Conservation (phyloP, 2,329 filamentous ascomycete species). For the Aureobasidium sp. region DNA sequence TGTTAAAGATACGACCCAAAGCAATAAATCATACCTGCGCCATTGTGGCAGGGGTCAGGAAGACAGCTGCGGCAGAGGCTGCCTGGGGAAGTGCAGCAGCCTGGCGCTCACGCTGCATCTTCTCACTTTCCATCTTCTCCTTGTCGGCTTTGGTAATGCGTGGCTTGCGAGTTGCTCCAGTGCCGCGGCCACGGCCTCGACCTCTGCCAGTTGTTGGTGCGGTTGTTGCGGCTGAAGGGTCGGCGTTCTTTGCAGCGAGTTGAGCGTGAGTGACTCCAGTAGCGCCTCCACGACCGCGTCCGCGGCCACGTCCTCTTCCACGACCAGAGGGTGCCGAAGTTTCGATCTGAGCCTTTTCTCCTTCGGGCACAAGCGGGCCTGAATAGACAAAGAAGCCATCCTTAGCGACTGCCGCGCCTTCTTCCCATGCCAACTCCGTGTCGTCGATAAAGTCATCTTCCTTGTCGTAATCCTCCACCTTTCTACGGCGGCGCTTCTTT, state of each 20-base stretch:
- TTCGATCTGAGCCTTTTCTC: slow-evolving; percentile 64
- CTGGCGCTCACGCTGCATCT: slow-evolving; percentile 61
- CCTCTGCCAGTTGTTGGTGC: slow-evolving; percentile 33
- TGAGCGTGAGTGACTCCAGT: slow-evolving; percentile 27
- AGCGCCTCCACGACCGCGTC: slow-evolving; percentile 46
- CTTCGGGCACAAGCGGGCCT: slow-evolving; percentile 80
- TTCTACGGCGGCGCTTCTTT: slow-evolving; percentile 68
- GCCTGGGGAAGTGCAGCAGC: slow-evolving; percentile 22
- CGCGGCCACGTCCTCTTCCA: slow-evolving; percentile 52
- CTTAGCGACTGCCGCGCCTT: slow-evolving; percentile 85
- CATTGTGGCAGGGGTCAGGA: slow-evolving; percentile 6
- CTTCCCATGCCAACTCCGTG: slow-evolving; percentile 90
- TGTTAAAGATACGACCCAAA: neutral
- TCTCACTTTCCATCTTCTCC: slow-evolving; percentile 72
- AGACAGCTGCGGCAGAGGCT: neutral
- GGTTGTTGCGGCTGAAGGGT: slow-evolving; percentile 17
- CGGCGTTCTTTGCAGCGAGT: slow-evolving; percentile 21
- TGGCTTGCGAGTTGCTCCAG: slow-evolving; percentile 68
- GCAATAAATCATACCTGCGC: neutral
- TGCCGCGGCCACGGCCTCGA: slow-evolving; percentile 62
- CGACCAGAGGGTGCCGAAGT: slow-evolving; percentile 26
- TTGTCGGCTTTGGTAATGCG: slow-evolving; percentile 82
- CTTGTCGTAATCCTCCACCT: slow-evolving; percentile 60
- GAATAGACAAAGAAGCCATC: slow-evolving; percentile 99
- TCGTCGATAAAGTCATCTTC: slow-evolving; percentile 74